Base-by-base conservation (phyloP, 108 stramenopile species). In the Fragilaria radians region DNA sequence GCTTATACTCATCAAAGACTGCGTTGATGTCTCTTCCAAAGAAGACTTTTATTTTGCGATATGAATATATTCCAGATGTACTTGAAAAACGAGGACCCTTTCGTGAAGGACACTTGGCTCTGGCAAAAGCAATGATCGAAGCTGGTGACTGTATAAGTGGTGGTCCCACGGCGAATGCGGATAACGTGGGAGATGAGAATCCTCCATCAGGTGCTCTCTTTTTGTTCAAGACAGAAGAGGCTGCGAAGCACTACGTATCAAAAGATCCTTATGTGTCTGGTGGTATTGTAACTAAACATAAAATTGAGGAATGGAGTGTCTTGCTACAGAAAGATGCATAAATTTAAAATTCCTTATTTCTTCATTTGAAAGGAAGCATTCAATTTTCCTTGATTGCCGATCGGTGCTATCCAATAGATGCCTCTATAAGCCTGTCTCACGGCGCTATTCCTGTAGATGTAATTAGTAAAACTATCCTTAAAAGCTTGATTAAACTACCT, bases 51-150 rank as follows among this genome's bases (percentile, higher is more conserved):
- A 30, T 57, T 34, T 36, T 57, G 32, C 22, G 33, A 28, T 92
- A 92, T 48, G 87, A 86, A 5, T 92, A 92, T 74, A 65, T 86
- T 42, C 86, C 86, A 3, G 90, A 92, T 59, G 86, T 92, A 4
- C 67, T 92, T 50, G 90, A 92, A 53, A 92, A 86, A 58, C 70
- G 90, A 21, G 84, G 75, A 28, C 91, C 91, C 4, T 73, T 76
- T 60, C 72, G 91, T 46, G 87, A 82, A 25, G 87, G 74, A 46
- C 91, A 93, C 58, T 52, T 93, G 29, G 81, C 59, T 3, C 60
- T 93, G 63, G 84, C 84, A 32, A 78, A 89, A 28, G 33, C 78
- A 52, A 61, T 86, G 62, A 78, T 85, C 54, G 82, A 47, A 25
- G 76, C 77, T 32, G 85, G 81, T 25, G 70, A 25, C 3, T 86